phyloP scores from a whole-genome alignment of 306 rosid genomes.

The Trifolium repens region DNA sequence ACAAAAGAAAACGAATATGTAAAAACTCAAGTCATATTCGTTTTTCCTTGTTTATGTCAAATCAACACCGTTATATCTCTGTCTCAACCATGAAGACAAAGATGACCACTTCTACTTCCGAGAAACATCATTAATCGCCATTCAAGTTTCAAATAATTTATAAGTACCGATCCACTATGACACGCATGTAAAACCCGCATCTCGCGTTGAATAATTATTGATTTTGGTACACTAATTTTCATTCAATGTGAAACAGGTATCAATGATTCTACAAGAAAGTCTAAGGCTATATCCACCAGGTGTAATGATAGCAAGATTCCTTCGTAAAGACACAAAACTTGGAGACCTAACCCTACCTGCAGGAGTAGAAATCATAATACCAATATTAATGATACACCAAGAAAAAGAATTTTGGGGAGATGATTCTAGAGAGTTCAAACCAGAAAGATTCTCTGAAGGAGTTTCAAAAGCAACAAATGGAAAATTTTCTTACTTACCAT shows the following conservation, averaged over 20 bases:
- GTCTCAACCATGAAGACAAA: background rate
- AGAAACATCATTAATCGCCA: background rate
- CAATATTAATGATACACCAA: slow-evolving; percentile 45
- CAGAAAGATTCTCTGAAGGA: slow-evolving; percentile 47
- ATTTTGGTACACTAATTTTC: background rate
- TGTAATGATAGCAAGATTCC: slow-evolving; percentile 43
- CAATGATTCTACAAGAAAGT: slow-evolving; percentile 51
- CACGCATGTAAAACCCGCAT: too few relatives aligned
- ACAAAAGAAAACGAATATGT: background rate
- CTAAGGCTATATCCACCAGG: slow-evolving; percentile 48
- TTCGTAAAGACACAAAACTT: slow-evolving; percentile 48
- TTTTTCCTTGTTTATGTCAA: background rate
- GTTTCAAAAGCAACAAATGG: slow-evolving; percentile 51
- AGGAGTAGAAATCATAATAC: slow-evolving; percentile 47
- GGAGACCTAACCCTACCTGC: slow-evolving; percentile 48
- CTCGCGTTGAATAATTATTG: background rate
- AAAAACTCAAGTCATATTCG: background rate
- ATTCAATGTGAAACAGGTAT: slow-evolving; percentile 31
- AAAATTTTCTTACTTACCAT: slow-evolving; percentile 46
- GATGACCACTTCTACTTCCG: background rate
- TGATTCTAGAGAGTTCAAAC: slow-evolving; percentile 46
- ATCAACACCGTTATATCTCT: background rate
- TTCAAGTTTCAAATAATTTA: too few relatives aligned
- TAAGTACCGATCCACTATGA: too few relatives aligned
- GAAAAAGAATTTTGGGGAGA: slow-evolving; percentile 49